These are phyloP conservation scores for Fusarium brevicatenulatum DNA, from an alignment of 2,329 filamentous ascomycete genomes.

Conservation along the genomic window DNA sequence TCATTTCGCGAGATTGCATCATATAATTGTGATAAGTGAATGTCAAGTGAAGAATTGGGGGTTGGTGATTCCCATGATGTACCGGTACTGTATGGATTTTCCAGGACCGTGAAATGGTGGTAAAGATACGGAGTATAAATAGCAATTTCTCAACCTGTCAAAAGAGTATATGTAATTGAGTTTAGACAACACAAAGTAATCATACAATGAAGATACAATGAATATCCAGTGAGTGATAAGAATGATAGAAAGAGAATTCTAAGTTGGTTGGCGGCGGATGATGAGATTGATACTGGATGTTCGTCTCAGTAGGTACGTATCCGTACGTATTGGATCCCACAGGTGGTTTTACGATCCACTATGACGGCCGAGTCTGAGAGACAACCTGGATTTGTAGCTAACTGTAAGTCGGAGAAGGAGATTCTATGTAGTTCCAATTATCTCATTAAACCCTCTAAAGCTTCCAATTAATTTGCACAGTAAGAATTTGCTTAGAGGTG, in stretches of 20 bases:
- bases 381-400: not conserved
- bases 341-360: slow-evolving; percentile 21
- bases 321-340: not conserved
- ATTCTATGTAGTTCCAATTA: not conserved
- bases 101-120: not conserved
- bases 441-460: not conserved
- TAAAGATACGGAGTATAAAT: not conserved
- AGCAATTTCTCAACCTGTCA: not conserved
- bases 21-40: not conserved
- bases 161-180: not conserved
- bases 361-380: not conserved
- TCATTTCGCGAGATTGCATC: slow-evolving; percentile 4
- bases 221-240: not conserved
- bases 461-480: not conserved
- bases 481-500: not conserved
- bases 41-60: not conserved
- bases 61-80: not conserved
- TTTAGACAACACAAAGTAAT: not conserved
- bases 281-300: not conserved
- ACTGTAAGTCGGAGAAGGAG: not conserved
- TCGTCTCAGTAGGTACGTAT: not conserved
- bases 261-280: not conserved
- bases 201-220: too few species aligned
- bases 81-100: not conserved
- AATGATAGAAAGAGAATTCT: not conserved